phyloP scores from a whole-genome alignment of 352 stramenopile genomes.

The Globisporangium echinulatum region DNA sequence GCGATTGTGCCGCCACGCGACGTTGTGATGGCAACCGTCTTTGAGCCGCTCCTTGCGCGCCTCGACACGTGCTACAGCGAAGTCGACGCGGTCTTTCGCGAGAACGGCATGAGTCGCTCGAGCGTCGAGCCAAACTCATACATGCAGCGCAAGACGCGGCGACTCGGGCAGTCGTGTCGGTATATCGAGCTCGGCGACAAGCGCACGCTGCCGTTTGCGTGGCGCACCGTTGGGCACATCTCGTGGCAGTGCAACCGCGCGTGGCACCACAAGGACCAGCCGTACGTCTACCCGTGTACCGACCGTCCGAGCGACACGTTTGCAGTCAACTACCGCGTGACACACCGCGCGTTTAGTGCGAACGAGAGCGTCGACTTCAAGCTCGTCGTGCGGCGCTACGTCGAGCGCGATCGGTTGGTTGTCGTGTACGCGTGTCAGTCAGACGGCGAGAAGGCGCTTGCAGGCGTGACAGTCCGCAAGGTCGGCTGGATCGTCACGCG shows the following conservation, averaged over 20 bases:
- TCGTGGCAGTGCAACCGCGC: conserved; percentile 1
- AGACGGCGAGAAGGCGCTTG: conserved; percentile 4
- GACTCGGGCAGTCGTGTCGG: background rate
- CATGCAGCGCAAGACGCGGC: background rate
- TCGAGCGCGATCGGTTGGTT: conserved; percentile 8
- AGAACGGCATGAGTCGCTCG: background rate
- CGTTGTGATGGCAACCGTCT: background rate
- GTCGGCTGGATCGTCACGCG: conserved; percentile 3
- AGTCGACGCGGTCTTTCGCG: conserved; percentile 5
- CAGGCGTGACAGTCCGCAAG: background rate
- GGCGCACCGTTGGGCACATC: background rate
- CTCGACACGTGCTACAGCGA: conserved; percentile 4
- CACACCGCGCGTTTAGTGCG: background rate
- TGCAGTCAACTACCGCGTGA: conserved; percentile 7
- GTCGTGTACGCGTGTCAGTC: conserved; percentile 7
- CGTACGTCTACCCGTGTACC: conserved; percentile 2
- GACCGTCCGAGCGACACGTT: conserved; percentile 5
- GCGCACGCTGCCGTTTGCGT: conserved; percentile 4
- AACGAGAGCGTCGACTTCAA: conserved; percentile 3
- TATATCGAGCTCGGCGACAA: conserved; percentile 7
- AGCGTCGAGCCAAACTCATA: background rate
- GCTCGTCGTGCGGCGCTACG: conserved; percentile 8
- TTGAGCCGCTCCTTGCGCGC: background rate
- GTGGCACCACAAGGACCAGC: conserved; percentile 9
- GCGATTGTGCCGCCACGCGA: background rate